Evolutionary conservation across 2,329 filamentous ascomycete genomes (phyloP).

Genomic region (Chaetomiaceae sp.): DNA sequence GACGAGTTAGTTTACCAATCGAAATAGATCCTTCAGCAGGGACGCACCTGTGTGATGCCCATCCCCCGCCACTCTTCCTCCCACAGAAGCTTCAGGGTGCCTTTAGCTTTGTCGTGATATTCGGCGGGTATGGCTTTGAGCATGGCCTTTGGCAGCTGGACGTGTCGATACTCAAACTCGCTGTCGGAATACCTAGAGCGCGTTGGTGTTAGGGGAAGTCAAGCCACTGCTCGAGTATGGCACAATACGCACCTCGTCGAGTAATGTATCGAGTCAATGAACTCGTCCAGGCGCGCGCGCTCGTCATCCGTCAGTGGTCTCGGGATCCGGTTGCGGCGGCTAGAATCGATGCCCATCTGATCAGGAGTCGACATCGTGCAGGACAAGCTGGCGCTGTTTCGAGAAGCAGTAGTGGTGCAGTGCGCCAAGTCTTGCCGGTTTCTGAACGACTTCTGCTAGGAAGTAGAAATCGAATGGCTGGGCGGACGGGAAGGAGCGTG

Average conservation of each 20-base stretch:
- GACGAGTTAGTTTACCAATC: constrained; percentile 2
- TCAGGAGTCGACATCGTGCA: constrained; percentile 25
- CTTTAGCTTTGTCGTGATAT: constrained; percentile 56
- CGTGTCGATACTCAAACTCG: constrained; percentile 94
- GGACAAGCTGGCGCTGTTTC: too few relatives aligned
- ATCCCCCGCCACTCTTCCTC: constrained; percentile 97
- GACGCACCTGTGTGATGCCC: constrained; percentile 85
- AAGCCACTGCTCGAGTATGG: constrained; percentile 6
- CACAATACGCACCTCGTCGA: constrained; percentile 64
- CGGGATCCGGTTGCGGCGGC: constrained; percentile 79
- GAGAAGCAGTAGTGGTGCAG: too few relatives aligned
- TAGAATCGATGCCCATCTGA: constrained; percentile 65
- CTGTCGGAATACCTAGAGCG: constrained; percentile 75
- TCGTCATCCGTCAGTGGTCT: constrained; percentile 75
- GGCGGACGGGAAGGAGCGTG: background rate
- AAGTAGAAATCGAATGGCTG: background rate
- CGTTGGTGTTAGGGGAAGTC: constrained; percentile 7
- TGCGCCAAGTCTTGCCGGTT: too few relatives aligned
- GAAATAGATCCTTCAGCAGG: too few relatives aligned
- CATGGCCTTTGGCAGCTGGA: constrained; percentile 97
- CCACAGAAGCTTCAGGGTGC: constrained; percentile 92
- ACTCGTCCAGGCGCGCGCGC: constrained; percentile 80
- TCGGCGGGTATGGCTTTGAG: constrained; percentile 93
- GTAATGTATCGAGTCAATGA: constrained; percentile 90
- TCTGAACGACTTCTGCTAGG: too few relatives aligned